Conservation (phyloP, 257 asterid genomes). For the Penstemon newberryi region DNA sequence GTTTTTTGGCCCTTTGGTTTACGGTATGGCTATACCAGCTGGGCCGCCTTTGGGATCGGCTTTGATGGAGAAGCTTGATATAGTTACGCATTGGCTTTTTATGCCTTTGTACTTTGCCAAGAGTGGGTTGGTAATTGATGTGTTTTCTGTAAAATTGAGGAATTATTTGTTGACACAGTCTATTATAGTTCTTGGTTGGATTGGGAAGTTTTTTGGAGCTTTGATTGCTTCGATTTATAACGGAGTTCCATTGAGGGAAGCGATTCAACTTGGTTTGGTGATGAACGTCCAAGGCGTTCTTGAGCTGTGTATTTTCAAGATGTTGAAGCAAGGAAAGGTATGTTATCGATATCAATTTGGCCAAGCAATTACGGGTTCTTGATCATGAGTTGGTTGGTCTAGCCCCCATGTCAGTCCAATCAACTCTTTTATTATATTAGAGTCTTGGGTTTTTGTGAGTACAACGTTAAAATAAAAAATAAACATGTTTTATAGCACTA, state of each 20-base stretch:
- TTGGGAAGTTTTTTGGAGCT: slow-evolving; percentile 50
- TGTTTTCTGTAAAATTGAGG: slow-evolving; percentile 26
- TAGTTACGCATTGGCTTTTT: slow-evolving; percentile 36
- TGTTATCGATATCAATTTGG: not conserved
- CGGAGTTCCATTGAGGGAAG: slow-evolving; percentile 34
- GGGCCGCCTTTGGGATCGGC: slow-evolving; percentile 60
- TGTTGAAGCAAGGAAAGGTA: slow-evolving; percentile 37
- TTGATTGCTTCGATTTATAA: slow-evolving; percentile 24
- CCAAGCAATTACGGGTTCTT: too few relatives aligned
- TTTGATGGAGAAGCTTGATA: slow-evolving; percentile 41
- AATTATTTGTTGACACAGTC: slow-evolving; percentile 29
- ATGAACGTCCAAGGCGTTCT: slow-evolving; percentile 46
- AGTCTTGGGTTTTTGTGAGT: too few relatives aligned
- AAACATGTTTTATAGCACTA: too few relatives aligned
- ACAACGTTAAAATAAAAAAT: too few relatives aligned
- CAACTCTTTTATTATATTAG: too few relatives aligned
- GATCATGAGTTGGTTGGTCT: too few relatives aligned
- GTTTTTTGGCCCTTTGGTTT: slow-evolving; percentile 37
- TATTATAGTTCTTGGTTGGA: slow-evolving; percentile 33
- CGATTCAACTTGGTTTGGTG: slow-evolving; percentile 37
- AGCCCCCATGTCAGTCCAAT: too few relatives aligned
- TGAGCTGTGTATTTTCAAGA: slow-evolving; percentile 41
- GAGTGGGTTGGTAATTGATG: slow-evolving; percentile 39
- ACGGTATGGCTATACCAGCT: slow-evolving; percentile 41
- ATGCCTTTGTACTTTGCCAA: slow-evolving; percentile 50